phyloP scores from a whole-genome alignment of 345 rosid genomes.

The Salix caprea region DNA sequence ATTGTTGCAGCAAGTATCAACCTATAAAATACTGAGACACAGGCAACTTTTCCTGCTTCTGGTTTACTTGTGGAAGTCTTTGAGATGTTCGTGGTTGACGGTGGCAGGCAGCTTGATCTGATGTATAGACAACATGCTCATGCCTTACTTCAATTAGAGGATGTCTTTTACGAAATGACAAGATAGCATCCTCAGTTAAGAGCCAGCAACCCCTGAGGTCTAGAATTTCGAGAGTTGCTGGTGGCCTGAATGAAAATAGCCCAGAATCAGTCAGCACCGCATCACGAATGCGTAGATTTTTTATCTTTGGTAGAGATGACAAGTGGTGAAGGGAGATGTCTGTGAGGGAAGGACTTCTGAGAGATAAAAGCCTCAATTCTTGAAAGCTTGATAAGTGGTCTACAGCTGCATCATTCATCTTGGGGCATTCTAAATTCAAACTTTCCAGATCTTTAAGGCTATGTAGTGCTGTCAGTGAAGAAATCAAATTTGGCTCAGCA shows the following conservation, averaged over 20 bases:
- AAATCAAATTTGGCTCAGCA: constrained; percentile 29
- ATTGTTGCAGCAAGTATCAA: neutral
- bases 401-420: constrained; percentile 55
- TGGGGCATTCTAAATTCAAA: constrained; percentile 64
- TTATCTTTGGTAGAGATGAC: constrained; percentile 56
- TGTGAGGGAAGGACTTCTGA: constrained; percentile 59
- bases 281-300: constrained; percentile 47
- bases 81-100: constrained; percentile 11
- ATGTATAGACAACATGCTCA: constrained; percentile 29
- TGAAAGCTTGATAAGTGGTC: constrained; percentile 44
- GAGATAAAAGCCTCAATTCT: constrained; percentile 49
- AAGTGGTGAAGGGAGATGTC: constrained; percentile 54
- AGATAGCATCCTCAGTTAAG: constrained; percentile 47
- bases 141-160: constrained; percentile 58
- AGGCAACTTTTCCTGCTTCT: constrained; percentile 19
- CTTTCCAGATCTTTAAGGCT: constrained; percentile 45
- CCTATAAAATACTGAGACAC: constrained; percentile 21
- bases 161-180: constrained; percentile 41
- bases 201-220: constrained; percentile 95
- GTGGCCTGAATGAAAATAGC: constrained; percentile 57
- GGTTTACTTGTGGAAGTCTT: constrained; percentile 17
- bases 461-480: constrained; percentile 47
- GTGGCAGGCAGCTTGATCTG: constrained; percentile 21
- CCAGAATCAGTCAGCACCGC: constrained; percentile 68
- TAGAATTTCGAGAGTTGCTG: constrained; percentile 41